Evolutionary conservation across 2,329 filamentous ascomycete species (phyloP).

Genomic region (Drechslerella coelobrocha): DNA sequence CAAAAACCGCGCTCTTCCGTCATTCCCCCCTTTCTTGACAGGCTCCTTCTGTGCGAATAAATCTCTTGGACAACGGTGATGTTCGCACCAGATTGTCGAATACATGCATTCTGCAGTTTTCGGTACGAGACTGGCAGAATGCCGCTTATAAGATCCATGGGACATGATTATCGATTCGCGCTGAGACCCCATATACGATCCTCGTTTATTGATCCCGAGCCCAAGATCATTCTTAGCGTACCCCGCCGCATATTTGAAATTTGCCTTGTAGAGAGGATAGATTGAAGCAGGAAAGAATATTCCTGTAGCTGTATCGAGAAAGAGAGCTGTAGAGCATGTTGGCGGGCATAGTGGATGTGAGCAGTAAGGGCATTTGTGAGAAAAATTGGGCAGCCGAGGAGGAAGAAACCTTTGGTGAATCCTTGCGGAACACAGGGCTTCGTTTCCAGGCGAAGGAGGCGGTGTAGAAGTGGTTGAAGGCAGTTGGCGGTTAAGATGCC

Average conservation of each 20-base stretch:
- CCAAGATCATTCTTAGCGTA: conserved; percentile 20
- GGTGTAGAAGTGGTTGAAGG: conserved; percentile 29
- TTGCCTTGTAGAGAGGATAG: conserved; percentile 24
- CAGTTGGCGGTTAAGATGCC: conserved; percentile 24
- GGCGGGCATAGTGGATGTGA: conserved; percentile 26
- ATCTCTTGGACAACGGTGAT: conserved; percentile 40
- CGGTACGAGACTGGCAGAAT: background rate
- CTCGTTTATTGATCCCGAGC: conserved; percentile 29
- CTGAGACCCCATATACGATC: background rate
- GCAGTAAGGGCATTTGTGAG: conserved; percentile 39
- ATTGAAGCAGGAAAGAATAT: conserved; percentile 40
- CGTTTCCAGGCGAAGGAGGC: conserved; percentile 32
- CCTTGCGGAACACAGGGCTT: conserved; percentile 33
- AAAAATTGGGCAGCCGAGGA: conserved; percentile 7
- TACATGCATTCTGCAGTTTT: conserved; percentile 43
- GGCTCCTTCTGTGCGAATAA: conserved; percentile 30
- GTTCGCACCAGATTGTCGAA: conserved; percentile 48
- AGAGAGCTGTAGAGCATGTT: conserved; percentile 36
- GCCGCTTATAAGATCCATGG: background rate
- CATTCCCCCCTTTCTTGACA: conserved; percentile 15
- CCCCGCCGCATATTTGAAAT: conserved; percentile 32
- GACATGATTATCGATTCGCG: background rate
- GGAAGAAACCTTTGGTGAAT: conserved; percentile 46
- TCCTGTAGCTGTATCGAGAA: conserved; percentile 41
- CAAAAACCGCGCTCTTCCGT: conserved; percentile 35